These are phyloP conservation scores for Cercospora zeina DNA, from an alignment of 2,329 filamentous ascomycete genomes.

Conservation along the genomic window DNA sequence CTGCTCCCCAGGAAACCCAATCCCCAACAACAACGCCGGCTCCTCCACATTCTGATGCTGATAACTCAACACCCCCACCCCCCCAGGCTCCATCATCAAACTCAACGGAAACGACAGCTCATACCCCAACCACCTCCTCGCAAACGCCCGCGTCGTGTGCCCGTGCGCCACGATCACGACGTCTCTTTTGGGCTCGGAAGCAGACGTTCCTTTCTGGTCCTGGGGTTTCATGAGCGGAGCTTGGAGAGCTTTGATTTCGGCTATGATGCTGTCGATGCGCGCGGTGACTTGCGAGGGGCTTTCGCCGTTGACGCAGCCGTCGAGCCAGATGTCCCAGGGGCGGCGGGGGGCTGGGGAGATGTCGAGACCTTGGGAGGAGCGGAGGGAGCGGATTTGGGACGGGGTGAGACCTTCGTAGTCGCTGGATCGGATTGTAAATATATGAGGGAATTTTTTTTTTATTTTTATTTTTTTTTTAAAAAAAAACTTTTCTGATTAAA, in stretches of 20 bases:
- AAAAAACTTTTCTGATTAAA: no score
- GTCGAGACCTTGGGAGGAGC: conserved; percentile 60
- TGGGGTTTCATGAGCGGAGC: conserved; percentile 47
- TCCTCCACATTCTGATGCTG: conserved; percentile 77
- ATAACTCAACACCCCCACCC: conserved; percentile 75
- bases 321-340: conserved; percentile 84
- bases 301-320: conserved; percentile 82
- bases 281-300: conserved; percentile 67
- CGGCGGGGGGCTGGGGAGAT: no score
- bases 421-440: no score
- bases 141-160: conserved; percentile 79
- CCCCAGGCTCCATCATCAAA: conserved; percentile 79
- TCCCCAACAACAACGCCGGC: conserved; percentile 75
- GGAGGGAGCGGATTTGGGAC: conserved; percentile 62
- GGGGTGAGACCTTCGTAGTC: conserved; percentile 77
- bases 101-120: conserved; percentile 66
- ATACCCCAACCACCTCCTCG: conserved; percentile 77
- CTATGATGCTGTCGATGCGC: conserved; percentile 71
- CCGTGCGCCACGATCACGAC: conserved; percentile 81
- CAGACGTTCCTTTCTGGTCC: conserved; percentile 50
- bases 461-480: no score
- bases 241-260: conserved; percentile 66
- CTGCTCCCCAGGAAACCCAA: conserved; percentile 57
- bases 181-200: conserved; percentile 47
- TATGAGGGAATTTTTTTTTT: conserved; percentile 35